Conservation (phyloP, 192 early-diverging fungal species). For the Podila epicladia region DNA sequence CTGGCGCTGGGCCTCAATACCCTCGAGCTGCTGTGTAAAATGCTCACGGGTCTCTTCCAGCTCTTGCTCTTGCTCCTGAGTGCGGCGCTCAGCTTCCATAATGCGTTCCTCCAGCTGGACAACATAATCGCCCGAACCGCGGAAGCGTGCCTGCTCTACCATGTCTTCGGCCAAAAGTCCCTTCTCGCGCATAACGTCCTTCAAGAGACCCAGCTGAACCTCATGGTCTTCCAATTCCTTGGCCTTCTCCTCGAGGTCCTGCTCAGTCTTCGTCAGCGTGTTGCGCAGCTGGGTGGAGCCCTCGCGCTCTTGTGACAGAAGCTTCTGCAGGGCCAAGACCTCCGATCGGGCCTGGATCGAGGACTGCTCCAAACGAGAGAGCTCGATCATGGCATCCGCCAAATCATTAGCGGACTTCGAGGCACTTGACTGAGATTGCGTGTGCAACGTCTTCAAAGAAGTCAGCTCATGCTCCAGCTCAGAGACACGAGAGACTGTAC, state of each 20-base stretch:
- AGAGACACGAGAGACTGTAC: conserved; percentile 32
- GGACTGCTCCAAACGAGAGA: conserved; percentile 56
- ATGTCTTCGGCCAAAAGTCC: conserved; percentile 53
- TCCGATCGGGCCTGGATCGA: conserved; percentile 59
- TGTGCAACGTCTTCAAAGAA: conserved; percentile 45
- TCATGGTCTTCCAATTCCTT: conserved; percentile 61
- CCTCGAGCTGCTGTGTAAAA: conserved; percentile 15
- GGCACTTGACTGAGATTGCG: conserved; percentile 21
- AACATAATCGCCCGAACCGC: conserved; percentile 27
- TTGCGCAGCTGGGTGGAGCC: conserved; percentile 41
- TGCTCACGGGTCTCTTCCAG: conserved; percentile 16
- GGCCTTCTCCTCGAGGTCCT: conserved; percentile 44
- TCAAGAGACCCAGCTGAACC: conserved; percentile 64
- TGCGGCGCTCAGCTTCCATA: conserved; percentile 20
- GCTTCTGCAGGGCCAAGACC: conserved; percentile 48
- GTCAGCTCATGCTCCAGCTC: conserved; percentile 52
- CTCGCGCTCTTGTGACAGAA: conserved; percentile 56
- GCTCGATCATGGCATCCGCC: conserved; percentile 55
- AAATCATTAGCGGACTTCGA: conserved; percentile 45
- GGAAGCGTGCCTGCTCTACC: conserved; percentile 27
- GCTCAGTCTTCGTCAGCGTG: conserved; percentile 51
- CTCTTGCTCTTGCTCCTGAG: conserved; percentile 12
- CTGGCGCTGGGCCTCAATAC: conserved; percentile 28
- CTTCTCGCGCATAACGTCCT: conserved; percentile 58
- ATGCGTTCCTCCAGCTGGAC: conserved; percentile 28